A percentile compares a stretch with the other conserved stretches of the same genome.
Conservation (phyloP, 1,139 yeast genomes). For the Zygosaccharomyces pseudobailii region DNA sequence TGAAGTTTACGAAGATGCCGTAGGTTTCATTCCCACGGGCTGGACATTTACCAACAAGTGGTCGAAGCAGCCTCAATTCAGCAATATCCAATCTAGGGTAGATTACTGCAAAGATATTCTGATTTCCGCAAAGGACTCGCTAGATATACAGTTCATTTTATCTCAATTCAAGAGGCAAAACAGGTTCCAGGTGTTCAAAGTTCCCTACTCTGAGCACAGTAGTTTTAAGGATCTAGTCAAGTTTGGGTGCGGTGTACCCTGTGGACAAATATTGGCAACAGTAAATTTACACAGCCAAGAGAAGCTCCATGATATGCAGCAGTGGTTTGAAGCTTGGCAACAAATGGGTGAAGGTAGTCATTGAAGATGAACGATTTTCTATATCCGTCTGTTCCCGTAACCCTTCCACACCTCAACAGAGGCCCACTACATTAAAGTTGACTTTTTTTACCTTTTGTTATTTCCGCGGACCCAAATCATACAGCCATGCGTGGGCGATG, state of each 20-base stretch:
- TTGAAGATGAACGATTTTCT: too few relatives aligned
- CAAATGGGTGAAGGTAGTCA: slow-evolving; percentile 5
- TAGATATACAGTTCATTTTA: slow-evolving; percentile 25
- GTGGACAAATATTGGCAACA: slow-evolving; percentile 65
- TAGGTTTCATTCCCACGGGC: slow-evolving; percentile 79
- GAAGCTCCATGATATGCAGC: slow-evolving; percentile 39
- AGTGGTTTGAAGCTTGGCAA: slow-evolving; percentile 48
- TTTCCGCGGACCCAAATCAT: background rate
- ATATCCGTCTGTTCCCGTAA: too few relatives aligned
- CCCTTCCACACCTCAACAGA: background rate
- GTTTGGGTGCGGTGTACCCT: slow-evolving; percentile 52
- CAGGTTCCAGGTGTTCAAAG: slow-evolving; percentile 46
- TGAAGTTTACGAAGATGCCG: slow-evolving; percentile 47
- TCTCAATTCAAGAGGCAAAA: slow-evolving; percentile 33
- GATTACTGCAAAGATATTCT: slow-evolving; percentile 15
- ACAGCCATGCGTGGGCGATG: background rate
- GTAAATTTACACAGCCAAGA: slow-evolving; percentile 52
- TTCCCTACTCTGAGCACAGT: slow-evolving; percentile 94
- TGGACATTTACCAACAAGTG: slow-evolving; percentile 54
- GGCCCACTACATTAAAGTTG: background rate
- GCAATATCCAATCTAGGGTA: slow-evolving; percentile 16
- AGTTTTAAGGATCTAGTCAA: slow-evolving; percentile 72
- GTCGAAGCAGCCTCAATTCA: slow-evolving; percentile 13
- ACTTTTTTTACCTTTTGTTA: background rate
- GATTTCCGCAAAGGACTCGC: slow-evolving; percentile 13